A percentile compares a stretch with the other conserved stretches of the same genome.
Conservation (phyloP, 2,329 filamentous ascomycete species). For the Thielaviopsis musarum region DNA sequence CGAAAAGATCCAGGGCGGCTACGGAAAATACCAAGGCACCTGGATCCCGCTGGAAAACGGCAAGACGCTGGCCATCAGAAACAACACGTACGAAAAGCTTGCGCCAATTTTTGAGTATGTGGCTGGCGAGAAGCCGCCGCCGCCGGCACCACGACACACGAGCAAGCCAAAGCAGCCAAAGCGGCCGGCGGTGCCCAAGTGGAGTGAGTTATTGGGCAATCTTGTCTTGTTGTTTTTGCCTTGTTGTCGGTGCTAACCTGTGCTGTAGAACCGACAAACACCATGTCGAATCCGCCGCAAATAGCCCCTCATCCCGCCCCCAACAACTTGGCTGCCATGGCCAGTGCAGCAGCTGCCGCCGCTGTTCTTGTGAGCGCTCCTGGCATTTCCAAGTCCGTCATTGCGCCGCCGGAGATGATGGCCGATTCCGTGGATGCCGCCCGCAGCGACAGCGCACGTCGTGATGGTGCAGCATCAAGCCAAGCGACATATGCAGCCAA, state of each 20-base stretch:
- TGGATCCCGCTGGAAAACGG: conserved; percentile 86
- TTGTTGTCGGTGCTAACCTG: not conserved
- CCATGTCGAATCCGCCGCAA: not conserved
- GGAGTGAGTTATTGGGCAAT: conserved; percentile 17
- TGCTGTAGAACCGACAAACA: not conserved
- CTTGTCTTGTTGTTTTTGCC: not conserved
- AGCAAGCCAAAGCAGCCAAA: conserved; percentile 70
- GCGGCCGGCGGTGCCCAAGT: conserved; percentile 47
- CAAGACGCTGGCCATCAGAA: conserved; percentile 66
- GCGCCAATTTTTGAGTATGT: conserved; percentile 78
- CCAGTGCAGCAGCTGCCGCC: conserved; percentile 19
- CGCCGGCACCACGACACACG: conserved; percentile 82
- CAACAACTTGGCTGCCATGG: not conserved
- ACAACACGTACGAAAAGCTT: conserved; percentile 71
- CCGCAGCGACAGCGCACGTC: conserved; percentile 57
- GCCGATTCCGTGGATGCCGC: conserved; percentile 17
- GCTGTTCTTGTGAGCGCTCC: conserved; percentile 13
- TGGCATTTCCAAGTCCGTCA: not conserved
- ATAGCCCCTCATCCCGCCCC: not conserved
- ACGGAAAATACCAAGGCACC: conserved; percentile 98
- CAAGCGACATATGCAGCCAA: conserved; percentile 77
- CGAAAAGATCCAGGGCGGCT: conserved; percentile 95
- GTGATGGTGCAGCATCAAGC: conserved; percentile 53
- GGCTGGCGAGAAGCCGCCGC: conserved; percentile 71
- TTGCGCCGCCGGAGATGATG: conserved; percentile 8